Percentiles rank a stretch among this genome's conserved stretches.
Conservation (phyloP, 2,329 filamentous ascomycete genomes). For the Aspergillus brunneoviolaceus region DNA sequence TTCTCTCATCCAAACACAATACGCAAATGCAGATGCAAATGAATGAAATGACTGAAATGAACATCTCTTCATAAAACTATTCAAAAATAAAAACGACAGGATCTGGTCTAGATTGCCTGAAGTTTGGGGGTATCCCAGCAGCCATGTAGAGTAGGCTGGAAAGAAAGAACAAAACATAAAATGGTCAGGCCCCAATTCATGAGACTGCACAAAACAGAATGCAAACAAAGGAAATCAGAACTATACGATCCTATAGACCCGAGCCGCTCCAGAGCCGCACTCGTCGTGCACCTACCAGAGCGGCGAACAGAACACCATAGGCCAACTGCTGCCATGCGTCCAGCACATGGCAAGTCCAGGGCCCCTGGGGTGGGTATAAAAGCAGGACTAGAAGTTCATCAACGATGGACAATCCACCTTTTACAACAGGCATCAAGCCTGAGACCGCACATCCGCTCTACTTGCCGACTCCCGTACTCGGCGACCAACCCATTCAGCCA, state of each 20-base stretch:
- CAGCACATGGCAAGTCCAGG: slow-evolving; percentile 23
- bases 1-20: background rate
- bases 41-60: background rate
- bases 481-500: slow-evolving; percentile 71
- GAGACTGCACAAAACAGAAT: slow-evolving; percentile 15
- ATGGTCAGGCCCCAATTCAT: slow-evolving; percentile 6
- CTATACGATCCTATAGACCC: background rate
- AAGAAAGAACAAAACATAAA: slow-evolving; percentile 16
- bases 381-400: background rate
- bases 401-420: background rate
- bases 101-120: slow-evolving; percentile 14
- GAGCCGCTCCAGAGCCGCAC: background rate
- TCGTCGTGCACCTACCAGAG: background rate
- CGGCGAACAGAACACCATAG: slow-evolving; percentile 10
- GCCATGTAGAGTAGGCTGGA: slow-evolving; percentile 12
- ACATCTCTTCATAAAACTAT: slow-evolving; percentile 13
- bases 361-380: slow-evolving; percentile 2
- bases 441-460: slow-evolving; percentile 1
- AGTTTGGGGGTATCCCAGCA: slow-evolving; percentile 33
- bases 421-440: background rate
- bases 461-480: slow-evolving; percentile 33
- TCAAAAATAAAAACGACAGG: slow-evolving; percentile 5
- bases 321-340: slow-evolving; percentile 17
- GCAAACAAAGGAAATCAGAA: slow-evolving; percentile 11
- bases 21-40: background rate